Conservation (phyloP, 1,284 basidiomycete genomes). For the Sphagnurus paluster region DNA sequence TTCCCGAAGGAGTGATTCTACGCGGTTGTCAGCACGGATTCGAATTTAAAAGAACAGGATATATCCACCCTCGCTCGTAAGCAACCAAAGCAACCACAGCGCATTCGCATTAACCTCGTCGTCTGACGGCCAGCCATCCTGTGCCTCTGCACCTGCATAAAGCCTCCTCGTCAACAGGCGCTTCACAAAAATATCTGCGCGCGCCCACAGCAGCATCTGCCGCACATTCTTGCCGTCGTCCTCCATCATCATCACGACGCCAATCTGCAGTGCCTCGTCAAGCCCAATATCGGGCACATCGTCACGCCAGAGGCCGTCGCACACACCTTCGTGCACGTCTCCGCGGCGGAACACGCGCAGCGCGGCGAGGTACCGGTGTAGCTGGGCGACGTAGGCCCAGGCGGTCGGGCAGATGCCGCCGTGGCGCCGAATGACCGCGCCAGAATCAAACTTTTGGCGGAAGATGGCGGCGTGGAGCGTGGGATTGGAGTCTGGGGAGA, state of each 20-base stretch:
- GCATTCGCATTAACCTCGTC: slow-evolving; percentile 46
- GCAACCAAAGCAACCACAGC: slow-evolving; percentile 59
- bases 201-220: slow-evolving; percentile 50
- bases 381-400: slow-evolving; percentile 44
- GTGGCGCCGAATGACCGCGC: slow-evolving; percentile 53
- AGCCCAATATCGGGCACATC: neutral
- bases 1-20: slow-evolving; percentile 51
- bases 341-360: slow-evolving; percentile 42
- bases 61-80: slow-evolving; percentile 44
- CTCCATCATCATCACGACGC: slow-evolving; percentile 65
- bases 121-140: slow-evolving; percentile 55
- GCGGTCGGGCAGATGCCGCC: slow-evolving; percentile 38
- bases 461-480: slow-evolving; percentile 64
- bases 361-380: slow-evolving; percentile 41
- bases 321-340: slow-evolving; percentile 27
- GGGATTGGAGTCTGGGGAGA: slow-evolving; percentile 37
- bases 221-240: slow-evolving; percentile 67
- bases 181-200: slow-evolving; percentile 44
- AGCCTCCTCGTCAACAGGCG: slow-evolving; percentile 42
- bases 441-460: slow-evolving; percentile 58
- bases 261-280: slow-evolving; percentile 47
- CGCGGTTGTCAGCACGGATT: neutral
- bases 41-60: neutral
- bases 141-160: slow-evolving; percentile 32
- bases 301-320: neutral